A percentile compares a stretch with the other conserved stretches of the same genome.
phyloP scores from a whole-genome alignment of 208 protist species.

The Blastocrithidia nonstop region DNA sequence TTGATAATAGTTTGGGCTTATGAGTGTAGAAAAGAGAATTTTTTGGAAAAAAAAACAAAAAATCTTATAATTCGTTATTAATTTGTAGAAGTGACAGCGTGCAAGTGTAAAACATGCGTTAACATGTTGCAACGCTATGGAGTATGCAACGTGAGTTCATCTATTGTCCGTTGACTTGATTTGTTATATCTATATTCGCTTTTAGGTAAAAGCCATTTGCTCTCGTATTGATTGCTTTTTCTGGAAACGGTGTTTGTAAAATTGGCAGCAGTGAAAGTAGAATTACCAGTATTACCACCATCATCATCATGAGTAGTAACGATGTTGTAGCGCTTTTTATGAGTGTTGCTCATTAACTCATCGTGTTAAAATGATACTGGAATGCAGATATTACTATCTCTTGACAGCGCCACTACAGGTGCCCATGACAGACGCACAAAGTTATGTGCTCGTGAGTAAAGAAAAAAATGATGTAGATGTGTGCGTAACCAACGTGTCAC shows the following conservation, averaged over 20 bases:
- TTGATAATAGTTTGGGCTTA: no score
- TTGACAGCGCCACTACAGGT: conserved; percentile 39
- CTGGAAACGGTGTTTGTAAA: neutral
- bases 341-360: conserved; percentile 10
- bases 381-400: conserved; percentile 27
- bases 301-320: neutral
- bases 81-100: no score
- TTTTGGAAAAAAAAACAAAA: no score
- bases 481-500: conserved; percentile 46
- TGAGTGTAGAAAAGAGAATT: no score
- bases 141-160: no score
- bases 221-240: neutral
- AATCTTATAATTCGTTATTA: no score
- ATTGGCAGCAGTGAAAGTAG: neutral
- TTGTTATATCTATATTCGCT: no score
- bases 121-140: no score
- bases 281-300: neutral
- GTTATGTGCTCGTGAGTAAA: conserved; percentile 18
- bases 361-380: conserved; percentile 54
- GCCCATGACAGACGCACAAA: conserved; percentile 74
- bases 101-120: no score
- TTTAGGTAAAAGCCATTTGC: no score
- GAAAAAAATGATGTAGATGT: conserved; percentile 68
- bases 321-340: neutral
- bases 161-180: no score